A percentile compares a stretch with the other conserved stretches of the same genome.
Conservation (phyloP, 352 stramenopile species). For the Phytophthora sansomeana region DNA sequence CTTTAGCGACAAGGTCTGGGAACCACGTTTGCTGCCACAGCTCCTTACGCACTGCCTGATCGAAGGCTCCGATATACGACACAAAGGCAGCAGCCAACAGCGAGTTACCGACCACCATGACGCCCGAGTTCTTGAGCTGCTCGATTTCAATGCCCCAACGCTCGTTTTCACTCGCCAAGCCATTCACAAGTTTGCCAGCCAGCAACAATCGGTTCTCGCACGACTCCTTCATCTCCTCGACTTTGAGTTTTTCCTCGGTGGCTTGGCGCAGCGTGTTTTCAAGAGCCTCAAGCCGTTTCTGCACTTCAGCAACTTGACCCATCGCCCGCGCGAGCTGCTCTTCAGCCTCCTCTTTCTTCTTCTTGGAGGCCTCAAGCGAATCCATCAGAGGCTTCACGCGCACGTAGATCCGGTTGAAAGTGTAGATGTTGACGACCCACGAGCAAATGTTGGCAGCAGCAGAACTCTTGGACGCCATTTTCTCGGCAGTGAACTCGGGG, state of each 20-base stretch:
- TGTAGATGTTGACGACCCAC: slow-evolving; percentile 98
- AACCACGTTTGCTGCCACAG: slow-evolving; percentile 87
- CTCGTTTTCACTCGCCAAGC: slow-evolving; percentile 96
- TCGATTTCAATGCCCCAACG: slow-evolving; percentile 98
- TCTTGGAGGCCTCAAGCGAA: slow-evolving; percentile 94
- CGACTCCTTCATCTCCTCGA: slow-evolving; percentile 95
- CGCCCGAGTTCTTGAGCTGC: slow-evolving; percentile 94
- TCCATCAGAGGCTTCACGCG: slow-evolving; percentile 99
- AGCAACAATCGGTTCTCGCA: slow-evolving; percentile 94
- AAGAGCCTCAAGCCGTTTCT: slow-evolving; percentile 92
- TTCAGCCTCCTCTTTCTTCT: slow-evolving; percentile 94
- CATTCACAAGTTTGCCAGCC: slow-evolving; percentile 95
- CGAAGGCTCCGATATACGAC: slow-evolving; percentile 98
- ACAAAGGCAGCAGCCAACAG: slow-evolving; percentile 97
- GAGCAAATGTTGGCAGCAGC: slow-evolving; percentile 97
- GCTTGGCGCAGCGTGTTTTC: slow-evolving; percentile 95
- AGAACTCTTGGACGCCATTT: slow-evolving; percentile 97
- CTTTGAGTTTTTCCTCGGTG: slow-evolving; percentile 96
- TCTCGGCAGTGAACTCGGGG: slow-evolving; percentile 95
- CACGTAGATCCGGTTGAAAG: slow-evolving; percentile 99
- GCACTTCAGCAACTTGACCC: slow-evolving; percentile 93
- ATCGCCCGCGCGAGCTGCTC: slow-evolving; percentile 93
- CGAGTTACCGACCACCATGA: slow-evolving; percentile 97
- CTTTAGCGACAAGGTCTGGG: slow-evolving; percentile 90
- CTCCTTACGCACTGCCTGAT: slow-evolving; percentile 91